A percentile compares a stretch with the other conserved stretches of the same genome.
Evolutionary conservation across 148 eudicot species (phyloP).

Genomic region (Beta vulgaris): DNA sequence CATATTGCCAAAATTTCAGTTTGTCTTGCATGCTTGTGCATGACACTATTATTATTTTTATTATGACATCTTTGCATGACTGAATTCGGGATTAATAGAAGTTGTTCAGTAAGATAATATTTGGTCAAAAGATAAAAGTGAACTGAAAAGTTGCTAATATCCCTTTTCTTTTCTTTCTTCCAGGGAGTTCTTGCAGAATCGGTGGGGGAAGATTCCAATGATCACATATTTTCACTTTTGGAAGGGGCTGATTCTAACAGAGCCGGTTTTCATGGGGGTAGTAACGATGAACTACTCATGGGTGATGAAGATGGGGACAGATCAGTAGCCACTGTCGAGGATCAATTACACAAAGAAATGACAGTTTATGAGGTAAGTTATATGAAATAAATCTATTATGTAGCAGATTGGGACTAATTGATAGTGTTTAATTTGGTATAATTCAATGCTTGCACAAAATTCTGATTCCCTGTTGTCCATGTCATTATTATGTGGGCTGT

Average conservation of each 20-base stretch:
- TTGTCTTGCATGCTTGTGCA: too few species aligned
- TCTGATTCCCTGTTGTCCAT: not conserved
- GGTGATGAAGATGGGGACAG: constrained; percentile 85
- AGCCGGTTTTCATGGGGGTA: constrained; percentile 41
- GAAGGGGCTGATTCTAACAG: constrained; percentile 58
- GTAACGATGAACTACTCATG: constrained; percentile 65
- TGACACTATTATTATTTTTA: too few species aligned
- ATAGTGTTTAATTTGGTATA: not conserved
- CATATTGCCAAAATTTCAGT: not conserved
- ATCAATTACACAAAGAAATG: constrained; percentile 93
- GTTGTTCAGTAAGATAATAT: too few species aligned
- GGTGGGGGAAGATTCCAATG: constrained; percentile 44
- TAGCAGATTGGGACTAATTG: not conserved
- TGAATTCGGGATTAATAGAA: too few species aligned
- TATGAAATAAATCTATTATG: not conserved
- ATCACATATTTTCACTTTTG: constrained; percentile 64
- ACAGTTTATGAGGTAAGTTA: constrained; percentile 81
- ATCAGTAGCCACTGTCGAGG: constrained; percentile 88
- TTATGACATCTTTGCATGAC: too few species aligned
- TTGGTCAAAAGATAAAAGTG: too few species aligned
- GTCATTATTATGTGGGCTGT: not conserved
- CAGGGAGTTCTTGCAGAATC: constrained; percentile 85
- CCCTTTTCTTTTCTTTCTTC: constrained; percentile 4
- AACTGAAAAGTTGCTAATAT: not conserved
- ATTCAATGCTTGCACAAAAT: not conserved